Evolutionary conservation across 1,139 yeast species (phyloP), one percentile per base, ranked within the genome.

Genomic region (Yamadazyma buinensis): DNA sequence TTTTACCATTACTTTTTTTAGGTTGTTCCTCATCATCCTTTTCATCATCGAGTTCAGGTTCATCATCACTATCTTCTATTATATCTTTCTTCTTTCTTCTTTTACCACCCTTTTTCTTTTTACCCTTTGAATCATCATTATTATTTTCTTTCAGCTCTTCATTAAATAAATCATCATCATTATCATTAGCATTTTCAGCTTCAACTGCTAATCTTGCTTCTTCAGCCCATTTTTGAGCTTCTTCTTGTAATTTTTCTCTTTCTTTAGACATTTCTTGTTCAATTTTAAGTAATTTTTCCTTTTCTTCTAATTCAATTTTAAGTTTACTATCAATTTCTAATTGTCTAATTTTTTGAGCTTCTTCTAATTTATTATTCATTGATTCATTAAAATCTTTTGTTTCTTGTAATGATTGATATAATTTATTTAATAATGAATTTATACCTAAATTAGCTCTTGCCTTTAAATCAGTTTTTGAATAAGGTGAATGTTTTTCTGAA

Each of bases 381-480:
- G 74, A 72, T 22, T 60, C 57, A 42, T 86, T 88, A 54, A 72
- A 81, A 37, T 74, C 82, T 44, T 72, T 70, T 47, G 95, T 96
- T 46, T 85, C 94, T 19, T 72, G 77, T 34, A 84, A 64, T 21
- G 83, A 79, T 39, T 81, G 74, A 46, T 75, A 84, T 41, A 92
- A 70, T 52, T 90, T 83, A 39, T 75, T 78, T 43, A 77, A 68
- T 52, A 90, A 70, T 0, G 96, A 84, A 38, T 79, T 78, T 27
- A 80, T 72, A 50, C 95, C 97, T 72, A 87, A 76, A 44, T 76
- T 77, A 13, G 94, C 94, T 61, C 97, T 80, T 41, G 87, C 83
- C 51, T 80, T 82, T 48, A 94, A 67, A 43, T 90, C 97, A 15
- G 77, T 77, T 31, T 77, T 75, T 11, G 94, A 81, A 60, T 80